These are phyloP conservation scores for Clitopilus passeckerianus DNA, from an alignment of 768 basidiomycete genomes.

Conservation along the genomic window DNA sequence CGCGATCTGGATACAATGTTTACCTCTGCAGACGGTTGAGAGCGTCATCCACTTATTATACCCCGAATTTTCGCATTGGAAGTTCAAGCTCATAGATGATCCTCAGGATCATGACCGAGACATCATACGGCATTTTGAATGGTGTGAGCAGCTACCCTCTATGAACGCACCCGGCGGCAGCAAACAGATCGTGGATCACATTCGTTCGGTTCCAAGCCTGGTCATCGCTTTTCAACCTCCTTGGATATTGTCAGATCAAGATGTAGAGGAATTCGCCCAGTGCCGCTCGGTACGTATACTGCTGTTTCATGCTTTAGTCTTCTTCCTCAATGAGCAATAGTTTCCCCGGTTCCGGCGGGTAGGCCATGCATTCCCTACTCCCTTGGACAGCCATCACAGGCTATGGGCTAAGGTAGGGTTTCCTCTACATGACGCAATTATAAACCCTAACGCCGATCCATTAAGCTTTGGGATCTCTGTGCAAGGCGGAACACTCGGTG, in stretches of 20 bases:
- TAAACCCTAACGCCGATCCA: not conserved
- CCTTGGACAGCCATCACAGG: conserved; percentile 39
- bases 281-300: conserved; percentile 31
- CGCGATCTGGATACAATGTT: conserved; percentile 41
- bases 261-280: conserved; percentile 47
- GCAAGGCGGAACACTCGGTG: conserved; percentile 40
- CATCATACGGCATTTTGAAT: conserved; percentile 42
- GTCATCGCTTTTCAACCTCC: conserved; percentile 58
- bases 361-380: conserved; percentile 27
- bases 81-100: conserved; percentile 27
- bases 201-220: conserved; percentile 20
- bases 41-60: conserved; percentile 39
- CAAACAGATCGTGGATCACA: no score
- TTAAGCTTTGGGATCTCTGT: conserved; percentile 55
- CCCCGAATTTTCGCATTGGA: conserved; percentile 37
- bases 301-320: not conserved
- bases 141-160: conserved; percentile 18
- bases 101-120: conserved; percentile 27
- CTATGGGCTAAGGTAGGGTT: conserved; percentile 54
- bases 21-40: conserved; percentile 49
- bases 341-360: conserved; percentile 32
- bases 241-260: conserved; percentile 50
- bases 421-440: not conserved
- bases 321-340: conserved; percentile 17
- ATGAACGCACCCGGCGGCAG: not conserved